Evolutionary conservation across 352 stramenopile genomes (phyloP).

Genomic region (Phytophthora meadii): DNA sequence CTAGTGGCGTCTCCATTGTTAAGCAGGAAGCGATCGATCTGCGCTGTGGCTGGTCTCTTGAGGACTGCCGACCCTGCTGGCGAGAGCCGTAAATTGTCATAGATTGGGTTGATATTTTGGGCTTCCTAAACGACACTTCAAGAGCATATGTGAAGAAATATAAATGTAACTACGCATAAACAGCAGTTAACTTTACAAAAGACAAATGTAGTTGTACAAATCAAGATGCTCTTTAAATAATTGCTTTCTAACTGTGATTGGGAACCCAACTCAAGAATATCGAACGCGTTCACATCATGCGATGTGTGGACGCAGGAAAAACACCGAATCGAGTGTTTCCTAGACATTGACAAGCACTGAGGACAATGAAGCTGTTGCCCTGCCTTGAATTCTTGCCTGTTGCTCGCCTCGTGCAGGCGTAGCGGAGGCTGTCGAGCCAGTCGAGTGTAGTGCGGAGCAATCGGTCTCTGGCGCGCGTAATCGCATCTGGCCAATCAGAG

Average conservation of each 20-base stretch:
- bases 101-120: conserved; percentile 12
- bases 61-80: conserved; percentile 6
- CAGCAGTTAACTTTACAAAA: neutral
- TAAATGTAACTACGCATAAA: no score
- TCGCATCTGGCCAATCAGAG: conserved; percentile 12
- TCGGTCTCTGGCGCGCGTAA: conserved; percentile 10
- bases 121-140: conserved; percentile 2
- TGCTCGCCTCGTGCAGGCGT: neutral
- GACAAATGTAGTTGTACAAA: neutral
- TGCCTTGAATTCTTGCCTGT: neutral
- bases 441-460: conserved; percentile 13
- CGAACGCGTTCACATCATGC: neutral
- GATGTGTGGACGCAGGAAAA: conserved; percentile 2
- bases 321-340: neutral
- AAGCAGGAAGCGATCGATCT: conserved; percentile 11
- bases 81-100: neutral
- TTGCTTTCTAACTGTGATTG: neutral
- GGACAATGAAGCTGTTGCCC: neutral
- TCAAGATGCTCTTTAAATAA: neutral
- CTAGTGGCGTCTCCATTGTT: conserved; percentile 42
- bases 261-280: conserved; percentile 7
- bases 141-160: neutral
- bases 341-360: neutral
- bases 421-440: conserved; percentile 14
- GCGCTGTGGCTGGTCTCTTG: conserved; percentile 24